Base-by-base conservation (phyloP, 805 yeast genomes). In the Myxozyma mucilagina region DNA sequence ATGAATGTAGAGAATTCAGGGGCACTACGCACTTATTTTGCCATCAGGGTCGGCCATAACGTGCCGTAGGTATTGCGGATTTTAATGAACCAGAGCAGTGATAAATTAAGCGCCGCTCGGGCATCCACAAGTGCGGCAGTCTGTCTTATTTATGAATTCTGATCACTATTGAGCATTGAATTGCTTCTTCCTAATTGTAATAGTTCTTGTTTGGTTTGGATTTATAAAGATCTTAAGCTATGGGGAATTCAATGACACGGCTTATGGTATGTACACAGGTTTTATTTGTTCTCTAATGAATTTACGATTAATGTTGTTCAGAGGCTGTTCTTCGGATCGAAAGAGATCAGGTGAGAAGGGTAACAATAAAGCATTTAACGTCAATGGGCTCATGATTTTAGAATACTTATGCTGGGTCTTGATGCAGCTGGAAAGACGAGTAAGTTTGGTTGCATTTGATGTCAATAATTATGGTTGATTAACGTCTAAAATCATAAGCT, bases 351-450 rank as follows among this genome's bases (percentile, higher is more conserved):
- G 65, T 61, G 44, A 4, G 57, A 32, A 20, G 8, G 34, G 20
- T 13, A 7, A 35, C 20, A 14, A 31, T 34, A 51, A 24, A 34
- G 57, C 14, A 36, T 32, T 47, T 52, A 9, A 13, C 4, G 45
- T 16, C n/a, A 3, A 3, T 36, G 47, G 1, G 51, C 24, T 16
- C 38, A 24, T 14, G 5, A n/a, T 10, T 11, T 35, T 32, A 62
- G 86, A 65, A 87, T 92, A 71, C 81, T 92, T 67, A 89, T 91
- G 96, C 81, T 91, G 64, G 97, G 97, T 1, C 81, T 91, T 61
- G 97, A 92, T 72, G 89, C 90, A 66, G 96, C 97, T 3, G 97
- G 97, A 45, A 91, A 62, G 36, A 59, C 66, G 3, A 56, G 66
- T 62, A 59, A 70, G 79, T 74, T 3, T 7, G 16, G 6, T 39